These are phyloP conservation scores for Clitopilus passeckerianus DNA, from an alignment of 768 basidiomycete species.

Conservation along the genomic window DNA sequence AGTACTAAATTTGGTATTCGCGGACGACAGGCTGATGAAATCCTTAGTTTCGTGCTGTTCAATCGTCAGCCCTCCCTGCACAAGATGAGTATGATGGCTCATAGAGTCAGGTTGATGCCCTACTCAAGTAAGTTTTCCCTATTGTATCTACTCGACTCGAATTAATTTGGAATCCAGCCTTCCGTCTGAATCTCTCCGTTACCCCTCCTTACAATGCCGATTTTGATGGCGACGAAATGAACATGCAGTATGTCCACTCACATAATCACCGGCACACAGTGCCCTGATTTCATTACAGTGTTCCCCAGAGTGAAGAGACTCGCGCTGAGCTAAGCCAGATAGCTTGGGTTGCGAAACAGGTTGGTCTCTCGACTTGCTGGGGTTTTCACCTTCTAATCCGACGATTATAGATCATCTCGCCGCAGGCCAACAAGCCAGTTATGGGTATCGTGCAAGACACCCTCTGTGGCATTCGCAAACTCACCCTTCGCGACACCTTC, in stretches of 20 bases:
- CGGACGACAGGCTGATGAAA: slow-evolving; percentile 2
- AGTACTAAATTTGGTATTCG: slow-evolving; percentile 29
- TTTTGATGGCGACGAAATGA: slow-evolving; percentile 99
- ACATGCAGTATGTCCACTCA: slow-evolving; percentile 88
- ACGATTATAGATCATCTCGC: slow-evolving; percentile 82
- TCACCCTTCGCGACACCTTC: slow-evolving; percentile 93
- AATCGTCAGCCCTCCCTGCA: slow-evolving; percentile 98
- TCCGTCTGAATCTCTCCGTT: slow-evolving; percentile 96
- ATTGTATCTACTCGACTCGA: slow-evolving; percentile 2
- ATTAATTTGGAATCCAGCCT: slow-evolving; percentile 48
- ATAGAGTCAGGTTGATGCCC: slow-evolving; percentile 94
- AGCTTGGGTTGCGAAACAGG: slow-evolving; percentile 97
- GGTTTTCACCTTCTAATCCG: slow-evolving; percentile 1
- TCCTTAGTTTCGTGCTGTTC: slow-evolving; percentile 78
- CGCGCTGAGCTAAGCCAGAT: slow-evolving; percentile 97
- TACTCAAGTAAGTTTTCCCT: slow-evolving; percentile 77
- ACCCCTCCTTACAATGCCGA: slow-evolving; percentile 99
- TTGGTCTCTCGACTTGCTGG: slow-evolving; percentile 24
- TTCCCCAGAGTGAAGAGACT: slow-evolving; percentile 98
- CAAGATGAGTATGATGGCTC: slow-evolving; percentile 99
- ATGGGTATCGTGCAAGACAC: slow-evolving; percentile 99
- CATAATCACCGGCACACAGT: neutral
- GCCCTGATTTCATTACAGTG: slow-evolving; percentile 37
- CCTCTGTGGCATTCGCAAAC: slow-evolving; percentile 94
- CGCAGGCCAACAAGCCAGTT: slow-evolving; percentile 98